Conservation (phyloP, 495 filamentous ascomycete species). For the Rostrohypoxylon terebratum region DNA sequence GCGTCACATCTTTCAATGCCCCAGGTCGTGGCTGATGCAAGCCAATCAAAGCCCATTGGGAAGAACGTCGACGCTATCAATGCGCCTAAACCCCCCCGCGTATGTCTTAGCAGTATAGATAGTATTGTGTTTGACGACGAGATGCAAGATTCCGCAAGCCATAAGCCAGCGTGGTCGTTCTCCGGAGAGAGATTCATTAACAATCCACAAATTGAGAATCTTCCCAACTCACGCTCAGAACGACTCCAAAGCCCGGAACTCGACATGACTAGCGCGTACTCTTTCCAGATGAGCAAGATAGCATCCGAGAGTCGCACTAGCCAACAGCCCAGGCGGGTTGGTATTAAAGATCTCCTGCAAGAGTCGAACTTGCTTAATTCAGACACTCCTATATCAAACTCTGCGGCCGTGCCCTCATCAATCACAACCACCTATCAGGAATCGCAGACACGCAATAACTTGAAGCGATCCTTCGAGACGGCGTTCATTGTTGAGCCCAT, state of each 20-base stretch:
- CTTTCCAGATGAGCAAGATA: conserved; percentile 53
- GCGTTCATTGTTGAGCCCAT: conserved; percentile 25
- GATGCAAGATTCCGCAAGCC: conserved; percentile 31
- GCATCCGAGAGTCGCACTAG: conserved; percentile 24
- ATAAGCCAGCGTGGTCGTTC: conserved; percentile 25
- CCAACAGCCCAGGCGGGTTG: conserved; percentile 33
- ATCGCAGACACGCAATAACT: background rate
- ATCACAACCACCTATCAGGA: background rate
- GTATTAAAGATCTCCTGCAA: conserved; percentile 39
- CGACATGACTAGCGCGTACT: conserved; percentile 57
- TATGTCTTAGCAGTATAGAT: background rate
- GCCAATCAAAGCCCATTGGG: background rate
- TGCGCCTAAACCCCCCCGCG: background rate
- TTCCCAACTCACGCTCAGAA: conserved; percentile 9
- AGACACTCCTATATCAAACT: background rate
- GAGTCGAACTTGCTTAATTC: conserved; percentile 22
- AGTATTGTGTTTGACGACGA: conserved; percentile 19
- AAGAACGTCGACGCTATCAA: background rate
- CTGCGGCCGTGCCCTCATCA: background rate
- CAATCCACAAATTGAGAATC: conserved; percentile 40
- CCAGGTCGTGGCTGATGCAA: background rate
- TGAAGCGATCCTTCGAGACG: conserved; percentile 37
- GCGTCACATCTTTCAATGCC: background rate
- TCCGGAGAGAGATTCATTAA: conserved; percentile 49
- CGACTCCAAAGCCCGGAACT: conserved; percentile 40